Percentiles rank a stretch among this genome's conserved stretches.
These are phyloP conservation scores for Gyromitra esculenta DNA, from an alignment of 2,329 filamentous ascomycete species.

Conservation along the genomic window DNA sequence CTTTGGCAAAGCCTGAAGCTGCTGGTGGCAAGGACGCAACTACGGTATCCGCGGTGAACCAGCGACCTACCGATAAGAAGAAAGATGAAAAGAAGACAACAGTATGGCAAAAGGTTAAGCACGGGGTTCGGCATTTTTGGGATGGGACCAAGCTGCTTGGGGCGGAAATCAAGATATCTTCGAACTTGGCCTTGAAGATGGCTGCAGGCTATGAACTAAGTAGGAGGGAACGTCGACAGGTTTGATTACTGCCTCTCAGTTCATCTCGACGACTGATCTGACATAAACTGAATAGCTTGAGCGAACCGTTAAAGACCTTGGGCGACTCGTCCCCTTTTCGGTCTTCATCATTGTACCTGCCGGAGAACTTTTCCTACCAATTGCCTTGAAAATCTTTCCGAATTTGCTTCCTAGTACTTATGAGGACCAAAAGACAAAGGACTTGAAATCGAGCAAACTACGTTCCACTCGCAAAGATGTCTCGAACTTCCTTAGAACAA, in stretches of 20 bases:
- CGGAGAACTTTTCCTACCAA: constrained; percentile 87
- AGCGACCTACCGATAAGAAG: constrained; percentile 70
- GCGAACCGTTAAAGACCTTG: constrained; percentile 92
- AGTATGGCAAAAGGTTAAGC: constrained; percentile 90
- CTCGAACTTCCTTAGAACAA: constrained; percentile 86
- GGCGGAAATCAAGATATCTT: constrained; percentile 92
- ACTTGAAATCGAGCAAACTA: constrained; percentile 82
- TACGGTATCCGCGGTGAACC: constrained; percentile 65
- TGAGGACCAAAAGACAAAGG: constrained; percentile 88
- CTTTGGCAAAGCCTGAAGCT: constrained; percentile 56
- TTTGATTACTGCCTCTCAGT: constrained; percentile 60
- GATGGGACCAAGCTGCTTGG: constrained; percentile 95
- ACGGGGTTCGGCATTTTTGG: constrained; percentile 94
- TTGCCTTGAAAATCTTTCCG: constrained; percentile 94
- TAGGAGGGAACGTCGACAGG: constrained; percentile 88
- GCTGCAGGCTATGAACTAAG: constrained; percentile 96
- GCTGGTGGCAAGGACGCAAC: constrained; percentile 61
- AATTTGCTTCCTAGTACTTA: constrained; percentile 98
- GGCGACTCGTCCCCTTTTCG: constrained; percentile 91
- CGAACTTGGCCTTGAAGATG: constrained; percentile 93
- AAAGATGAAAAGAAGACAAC: constrained; percentile 87
- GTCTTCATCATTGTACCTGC: constrained; percentile 98
- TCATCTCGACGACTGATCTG: not conserved
- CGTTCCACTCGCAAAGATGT: constrained; percentile 92
- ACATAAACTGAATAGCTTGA: constrained; percentile 67